Conservation (phyloP, 768 basidiomycete genomes). For the Polyporus arcularius region DNA sequence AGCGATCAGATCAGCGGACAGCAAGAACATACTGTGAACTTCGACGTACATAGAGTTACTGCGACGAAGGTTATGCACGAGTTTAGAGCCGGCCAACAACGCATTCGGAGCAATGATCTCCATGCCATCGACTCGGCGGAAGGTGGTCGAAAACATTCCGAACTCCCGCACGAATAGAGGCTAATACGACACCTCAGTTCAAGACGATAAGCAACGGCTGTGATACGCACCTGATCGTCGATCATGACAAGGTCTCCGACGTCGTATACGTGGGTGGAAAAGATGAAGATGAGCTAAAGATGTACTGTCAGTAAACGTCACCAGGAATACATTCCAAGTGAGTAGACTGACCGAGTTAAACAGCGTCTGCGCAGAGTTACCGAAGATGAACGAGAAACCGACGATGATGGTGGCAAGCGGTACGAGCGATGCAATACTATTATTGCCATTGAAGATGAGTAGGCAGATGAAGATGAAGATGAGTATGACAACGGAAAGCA, state of each 20-base stretch:
- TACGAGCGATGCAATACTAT: conserved; percentile 72
- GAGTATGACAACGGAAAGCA: conserved; percentile 58
- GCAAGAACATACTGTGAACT: neutral
- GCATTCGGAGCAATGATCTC: conserved; percentile 81
- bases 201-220: neutral
- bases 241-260: conserved; percentile 84
- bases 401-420: conserved; percentile 80
- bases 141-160: conserved; percentile 77
- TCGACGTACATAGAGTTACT: conserved; percentile 67
- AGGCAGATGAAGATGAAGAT: conserved; percentile 67
- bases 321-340: neutral
- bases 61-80: conserved; percentile 78
- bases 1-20: neutral
- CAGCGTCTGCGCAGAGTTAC: conserved; percentile 74
- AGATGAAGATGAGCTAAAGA: conserved; percentile 75
- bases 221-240: conserved; percentile 57
- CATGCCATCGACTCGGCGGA: conserved; percentile 79
- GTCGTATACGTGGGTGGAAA: conserved; percentile 84
- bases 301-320: no score
- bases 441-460: conserved; percentile 69
- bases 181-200: conserved; percentile 23
- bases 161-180: conserved; percentile 69
- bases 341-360: conserved; percentile 70
- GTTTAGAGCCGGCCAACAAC: conserved; percentile 65
- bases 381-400: conserved; percentile 85